Percentiles rank a stretch among this genome's conserved stretches.
Evolutionary conservation across 352 stramenopile genomes (phyloP).

Genomic region (Pythium aphanidermatum): DNA sequence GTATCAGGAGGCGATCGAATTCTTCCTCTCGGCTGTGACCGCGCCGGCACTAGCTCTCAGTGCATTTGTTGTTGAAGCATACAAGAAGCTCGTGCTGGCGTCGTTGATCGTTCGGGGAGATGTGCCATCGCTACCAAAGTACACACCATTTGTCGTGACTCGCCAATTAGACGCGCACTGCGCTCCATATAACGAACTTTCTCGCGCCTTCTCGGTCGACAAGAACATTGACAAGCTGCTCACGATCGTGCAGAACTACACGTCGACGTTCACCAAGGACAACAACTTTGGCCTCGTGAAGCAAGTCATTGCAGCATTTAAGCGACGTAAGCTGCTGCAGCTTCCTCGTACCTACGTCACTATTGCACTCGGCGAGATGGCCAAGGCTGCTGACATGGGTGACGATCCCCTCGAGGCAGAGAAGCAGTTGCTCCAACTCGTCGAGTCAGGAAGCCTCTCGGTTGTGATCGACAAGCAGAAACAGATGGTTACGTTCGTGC

Average conservation of each 20-base stretch:
- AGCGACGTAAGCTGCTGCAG: slow-evolving; percentile 65
- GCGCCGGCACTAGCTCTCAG: slow-evolving; percentile 63
- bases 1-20: slow-evolving; percentile 65
- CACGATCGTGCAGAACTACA: slow-evolving; percentile 35
- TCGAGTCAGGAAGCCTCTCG: slow-evolving; percentile 46
- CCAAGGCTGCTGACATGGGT: slow-evolving; percentile 37
- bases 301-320: slow-evolving; percentile 59
- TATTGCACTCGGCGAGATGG: slow-evolving; percentile 59
- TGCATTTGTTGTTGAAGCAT: slow-evolving; percentile 75
- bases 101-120: slow-evolving; percentile 59
- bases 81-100: slow-evolving; percentile 76
- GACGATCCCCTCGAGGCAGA: slow-evolving; percentile 28
- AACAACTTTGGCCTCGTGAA: slow-evolving; percentile 75
- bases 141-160: slow-evolving; percentile 70
- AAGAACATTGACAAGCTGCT: slow-evolving; percentile 29
- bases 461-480: slow-evolving; percentile 75
- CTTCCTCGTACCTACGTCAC: slow-evolving; percentile 77
- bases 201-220: slow-evolving; percentile 41
- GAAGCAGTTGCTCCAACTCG: slow-evolving; percentile 56
- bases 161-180: slow-evolving; percentile 68
- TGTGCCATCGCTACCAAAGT: slow-evolving; percentile 57
- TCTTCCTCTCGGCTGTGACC: slow-evolving; percentile 69
- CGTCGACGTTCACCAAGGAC: slow-evolving; percentile 45
- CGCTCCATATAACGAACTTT: slow-evolving; percentile 47
- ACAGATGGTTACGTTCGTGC: slow-evolving; percentile 70